Conservation (phyloP, 495 filamentous ascomycete genomes). For the Daldinia decipiens region DNA sequence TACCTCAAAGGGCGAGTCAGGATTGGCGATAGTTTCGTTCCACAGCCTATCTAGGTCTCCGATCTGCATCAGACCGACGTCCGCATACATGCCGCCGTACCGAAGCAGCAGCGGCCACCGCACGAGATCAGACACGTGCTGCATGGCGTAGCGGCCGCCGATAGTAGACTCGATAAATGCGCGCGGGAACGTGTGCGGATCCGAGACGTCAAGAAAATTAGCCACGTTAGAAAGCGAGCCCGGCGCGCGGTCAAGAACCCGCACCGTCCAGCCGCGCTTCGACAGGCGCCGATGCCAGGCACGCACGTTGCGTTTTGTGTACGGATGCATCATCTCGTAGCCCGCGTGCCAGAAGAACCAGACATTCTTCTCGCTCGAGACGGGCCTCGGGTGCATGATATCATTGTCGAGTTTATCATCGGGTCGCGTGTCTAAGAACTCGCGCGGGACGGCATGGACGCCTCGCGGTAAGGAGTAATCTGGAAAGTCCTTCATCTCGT, state of each 20-base stretch:
- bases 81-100: conserved; percentile 67
- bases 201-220: conserved; percentile 59
- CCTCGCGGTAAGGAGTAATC: conserved; percentile 49
- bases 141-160: conserved; percentile 58
- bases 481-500: neutral
- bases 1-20: conserved; percentile 58
- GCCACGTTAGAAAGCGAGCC: conserved; percentile 58
- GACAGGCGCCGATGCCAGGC: conserved; percentile 64
- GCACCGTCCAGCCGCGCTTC: conserved; percentile 63
- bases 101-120: conserved; percentile 63
- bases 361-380: conserved; percentile 61
- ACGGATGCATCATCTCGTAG: conserved; percentile 58
- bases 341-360: conserved; percentile 68
- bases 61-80: conserved; percentile 65
- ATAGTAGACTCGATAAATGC: conserved; percentile 61
- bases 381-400: conserved; percentile 54
- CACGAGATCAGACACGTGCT: conserved; percentile 67
- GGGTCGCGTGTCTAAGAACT: conserved; percentile 56
- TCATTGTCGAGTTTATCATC: conserved; percentile 59
- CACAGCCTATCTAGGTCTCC: conserved; percentile 65
- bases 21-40: conserved; percentile 58
- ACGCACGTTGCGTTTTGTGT: conserved; percentile 65
- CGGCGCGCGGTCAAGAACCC: conserved; percentile 58
- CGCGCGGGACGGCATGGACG: conserved; percentile 46
- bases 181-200: conserved; percentile 56